phyloP scores from a whole-genome alignment of 139 green algal species.

The Asterochloris sp. region DNA sequence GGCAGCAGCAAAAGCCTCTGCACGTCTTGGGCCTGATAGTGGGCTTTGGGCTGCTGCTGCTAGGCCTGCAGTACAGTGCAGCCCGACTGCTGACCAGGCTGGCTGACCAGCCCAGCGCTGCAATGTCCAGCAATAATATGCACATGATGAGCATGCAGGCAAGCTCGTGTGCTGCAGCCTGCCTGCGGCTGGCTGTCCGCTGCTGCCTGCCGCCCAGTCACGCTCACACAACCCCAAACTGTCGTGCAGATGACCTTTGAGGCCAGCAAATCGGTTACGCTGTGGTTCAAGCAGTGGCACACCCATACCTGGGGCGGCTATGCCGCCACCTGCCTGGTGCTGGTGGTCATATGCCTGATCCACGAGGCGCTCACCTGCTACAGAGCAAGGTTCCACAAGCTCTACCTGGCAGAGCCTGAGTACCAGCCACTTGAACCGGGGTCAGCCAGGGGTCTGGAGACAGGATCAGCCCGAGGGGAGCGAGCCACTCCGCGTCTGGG shows the following conservation, averaged over 20 bases:
- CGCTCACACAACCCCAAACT: slow-evolving; percentile 1
- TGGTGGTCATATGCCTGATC: slow-evolving; percentile 5
- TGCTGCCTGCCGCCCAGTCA: too few species aligned
- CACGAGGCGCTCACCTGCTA: slow-evolving; percentile 21
- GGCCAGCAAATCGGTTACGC: slow-evolving; percentile 20
- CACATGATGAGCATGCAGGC: too few species aligned
- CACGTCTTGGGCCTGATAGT: too few species aligned
- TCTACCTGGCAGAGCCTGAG: not conserved
- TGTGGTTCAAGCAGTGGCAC: slow-evolving; percentile 25
- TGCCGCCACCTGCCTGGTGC: not conserved
- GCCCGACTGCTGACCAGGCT: too few species aligned
- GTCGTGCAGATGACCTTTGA: slow-evolving; percentile 32
- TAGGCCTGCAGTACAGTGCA: too few species aligned
- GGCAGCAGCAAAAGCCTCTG: too few species aligned
- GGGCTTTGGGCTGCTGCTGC: too few species aligned
- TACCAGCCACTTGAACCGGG: not conserved
- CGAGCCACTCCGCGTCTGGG: not conserved
- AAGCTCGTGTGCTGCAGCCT: too few species aligned
- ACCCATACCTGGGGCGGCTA: slow-evolving; percentile 15
- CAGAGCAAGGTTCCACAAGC: not conserved
- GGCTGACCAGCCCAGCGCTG: too few species aligned
- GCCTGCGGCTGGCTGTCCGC: too few species aligned
- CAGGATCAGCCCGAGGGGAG: not conserved
- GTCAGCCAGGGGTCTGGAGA: not conserved
- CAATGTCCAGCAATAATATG: too few species aligned